phyloP scores from a whole-genome alignment of 2,329 filamentous ascomycete species.

The Aspergillus sp. region DNA sequence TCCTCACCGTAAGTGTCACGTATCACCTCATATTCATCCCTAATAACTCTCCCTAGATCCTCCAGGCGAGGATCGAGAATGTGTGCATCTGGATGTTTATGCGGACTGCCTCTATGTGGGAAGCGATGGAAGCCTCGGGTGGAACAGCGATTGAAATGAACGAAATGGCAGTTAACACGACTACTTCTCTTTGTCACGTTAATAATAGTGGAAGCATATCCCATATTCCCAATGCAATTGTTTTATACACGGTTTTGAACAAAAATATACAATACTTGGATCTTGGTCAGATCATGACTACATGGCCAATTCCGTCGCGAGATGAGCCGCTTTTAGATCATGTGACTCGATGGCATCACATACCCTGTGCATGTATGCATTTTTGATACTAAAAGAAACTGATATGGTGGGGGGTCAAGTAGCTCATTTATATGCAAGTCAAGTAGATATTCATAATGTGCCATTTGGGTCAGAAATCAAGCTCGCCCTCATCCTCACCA shows the following conservation, averaged over 20 bases:
- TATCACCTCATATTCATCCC: conserved; percentile 59
- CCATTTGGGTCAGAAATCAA: too few relatives aligned
- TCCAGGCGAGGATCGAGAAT: conserved; percentile 46
- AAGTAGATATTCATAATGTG: too few relatives aligned
- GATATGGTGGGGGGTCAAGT: too few relatives aligned
- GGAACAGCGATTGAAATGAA: neutral
- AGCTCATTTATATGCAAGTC: too few relatives aligned
- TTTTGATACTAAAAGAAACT: too few relatives aligned
- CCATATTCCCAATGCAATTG: conserved; percentile 12
- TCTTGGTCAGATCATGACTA: neutral
- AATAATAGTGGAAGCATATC: conserved; percentile 6
- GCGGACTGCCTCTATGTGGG: conserved; percentile 8
- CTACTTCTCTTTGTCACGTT: conserved; percentile 1
- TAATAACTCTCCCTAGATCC: conserved; percentile 49
- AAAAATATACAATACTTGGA: neutral
- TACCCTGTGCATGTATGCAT: too few relatives aligned
- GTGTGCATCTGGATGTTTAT: conserved; percentile 1
- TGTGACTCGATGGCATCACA: too few relatives aligned
- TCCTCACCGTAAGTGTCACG: conserved; percentile 52
- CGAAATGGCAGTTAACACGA: neutral
- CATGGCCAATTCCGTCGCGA: too few relatives aligned
- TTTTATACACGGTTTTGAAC: too few relatives aligned
- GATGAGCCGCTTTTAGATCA: too few relatives aligned
- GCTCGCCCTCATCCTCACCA: too few relatives aligned
- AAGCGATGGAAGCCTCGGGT: conserved; percentile 14